Percentiles rank a stretch among this genome's conserved stretches.
Conservation (phyloP, 345 rosid species). For the Acer negundo region DNA sequence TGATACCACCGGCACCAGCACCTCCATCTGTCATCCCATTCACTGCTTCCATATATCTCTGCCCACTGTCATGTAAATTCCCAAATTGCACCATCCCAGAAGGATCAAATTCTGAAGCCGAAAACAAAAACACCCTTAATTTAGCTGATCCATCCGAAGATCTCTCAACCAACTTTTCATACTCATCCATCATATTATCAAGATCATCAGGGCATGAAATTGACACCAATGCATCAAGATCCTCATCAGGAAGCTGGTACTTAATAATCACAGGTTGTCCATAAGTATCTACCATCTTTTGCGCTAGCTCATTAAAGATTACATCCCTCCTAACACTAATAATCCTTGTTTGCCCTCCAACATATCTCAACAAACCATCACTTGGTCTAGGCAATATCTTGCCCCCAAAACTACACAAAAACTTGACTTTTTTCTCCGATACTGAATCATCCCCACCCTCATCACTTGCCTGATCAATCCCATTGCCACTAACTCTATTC, state of each 20-base stretch:
- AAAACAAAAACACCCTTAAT: slow-evolving; percentile 69
- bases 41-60: slow-evolving; percentile 70
- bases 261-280: slow-evolving; percentile 62
- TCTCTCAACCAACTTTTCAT: slow-evolving; percentile 63
- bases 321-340: slow-evolving; percentile 57
- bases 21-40: slow-evolving; percentile 50
- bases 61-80: slow-evolving; percentile 58
- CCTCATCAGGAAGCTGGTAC: slow-evolving; percentile 86
- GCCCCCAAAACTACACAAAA: slow-evolving; percentile 78
- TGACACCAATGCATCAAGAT: slow-evolving; percentile 79
- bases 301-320: slow-evolving; percentile 49
- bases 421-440: slow-evolving; percentile 60
- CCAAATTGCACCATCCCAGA: slow-evolving; percentile 50
- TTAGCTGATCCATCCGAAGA: slow-evolving; percentile 71
- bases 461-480: slow-evolving; percentile 46
- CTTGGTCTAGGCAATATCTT: slow-evolving; percentile 81
- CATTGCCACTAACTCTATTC: slow-evolving; percentile 36
- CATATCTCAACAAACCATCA: slow-evolving; percentile 74
- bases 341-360: slow-evolving; percentile 75
- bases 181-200: slow-evolving; percentile 84
- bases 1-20: slow-evolving; percentile 35
- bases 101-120: slow-evolving; percentile 49
- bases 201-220: slow-evolving; percentile 77
- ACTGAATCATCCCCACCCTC: slow-evolving; percentile 61
- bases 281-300: slow-evolving; percentile 54